A percentile compares a stretch with the other conserved stretches of the same genome.
These are phyloP conservation scores for Saturnispora mendoncae DNA, from an alignment of 805 yeast species.

Conservation along the genomic window DNA sequence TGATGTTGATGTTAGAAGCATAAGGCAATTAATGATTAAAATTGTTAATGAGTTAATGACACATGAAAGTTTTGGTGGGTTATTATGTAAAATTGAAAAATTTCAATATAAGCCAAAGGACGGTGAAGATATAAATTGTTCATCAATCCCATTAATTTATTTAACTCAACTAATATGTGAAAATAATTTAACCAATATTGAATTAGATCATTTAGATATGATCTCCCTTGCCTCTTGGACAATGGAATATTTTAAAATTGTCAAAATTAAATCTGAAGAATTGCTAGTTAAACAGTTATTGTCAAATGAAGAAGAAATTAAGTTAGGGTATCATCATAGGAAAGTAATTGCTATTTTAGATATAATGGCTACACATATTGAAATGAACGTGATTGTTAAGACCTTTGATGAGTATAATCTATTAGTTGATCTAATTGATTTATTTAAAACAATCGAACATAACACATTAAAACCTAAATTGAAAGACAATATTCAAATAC, in stretches of 20 bases:
- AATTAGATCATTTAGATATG: not conserved
- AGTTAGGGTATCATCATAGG: conserved; percentile 14
- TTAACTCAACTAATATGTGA: conserved; percentile 2
- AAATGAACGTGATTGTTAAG: conserved; percentile 33
- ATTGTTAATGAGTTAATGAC: not conserved
- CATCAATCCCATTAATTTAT: conserved; percentile 6
- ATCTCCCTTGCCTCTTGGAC: conserved; percentile 33
- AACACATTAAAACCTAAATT: conserved; percentile 30
- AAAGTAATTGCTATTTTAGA: conserved; percentile 29
- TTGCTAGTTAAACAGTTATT: conserved; percentile 4
- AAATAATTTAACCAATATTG: not conserved
- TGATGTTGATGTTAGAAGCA: not conserved
- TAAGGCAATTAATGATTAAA: not conserved
- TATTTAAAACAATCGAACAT: conserved; percentile 35
- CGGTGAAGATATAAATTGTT: not conserved
- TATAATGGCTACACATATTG: conserved; percentile 34
- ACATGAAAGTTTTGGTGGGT: conserved; percentile 10
- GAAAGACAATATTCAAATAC: conserved; percentile 19
- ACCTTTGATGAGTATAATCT: conserved; percentile 35
- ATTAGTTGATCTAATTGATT: conserved; percentile 27
- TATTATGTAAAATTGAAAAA: conserved; percentile 6
- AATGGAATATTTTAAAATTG: conserved; percentile 24
- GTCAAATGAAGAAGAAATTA: conserved; percentile 2
- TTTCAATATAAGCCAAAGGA: conserved; percentile 1
- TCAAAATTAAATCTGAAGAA: conserved; percentile 12